A percentile compares a stretch with the other conserved stretches of the same genome.
Evolutionary conservation across 768 basidiomycete genomes (phyloP).

Genomic region (Mycena alexandri): DNA sequence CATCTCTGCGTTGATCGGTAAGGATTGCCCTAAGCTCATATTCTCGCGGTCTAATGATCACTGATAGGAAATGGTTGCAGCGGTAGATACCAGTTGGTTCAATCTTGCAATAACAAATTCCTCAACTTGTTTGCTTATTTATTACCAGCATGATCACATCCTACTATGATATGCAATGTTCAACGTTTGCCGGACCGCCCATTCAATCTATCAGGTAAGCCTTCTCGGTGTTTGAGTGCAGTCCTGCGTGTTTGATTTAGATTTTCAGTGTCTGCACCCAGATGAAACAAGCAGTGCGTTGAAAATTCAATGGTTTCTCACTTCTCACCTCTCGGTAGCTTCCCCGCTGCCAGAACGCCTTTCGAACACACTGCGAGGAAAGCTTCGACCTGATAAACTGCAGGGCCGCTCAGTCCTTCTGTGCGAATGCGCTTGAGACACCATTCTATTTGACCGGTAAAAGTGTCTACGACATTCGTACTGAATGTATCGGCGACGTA

Average conservation of each 20-base stretch:
- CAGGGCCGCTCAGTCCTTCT: slow-evolving; percentile 55
- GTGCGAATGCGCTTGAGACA: slow-evolving; percentile 42
- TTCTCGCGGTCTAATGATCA: not conserved
- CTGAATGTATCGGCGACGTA: slow-evolving; percentile 33
- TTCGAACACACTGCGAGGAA: slow-evolving; percentile 56
- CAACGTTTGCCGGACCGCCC: slow-evolving; percentile 44
- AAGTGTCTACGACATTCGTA: slow-evolving; percentile 31
- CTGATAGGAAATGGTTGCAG: slow-evolving; percentile 17
- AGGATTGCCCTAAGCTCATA: not conserved
- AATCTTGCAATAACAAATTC: no score
- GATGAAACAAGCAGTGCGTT: slow-evolving; percentile 56
- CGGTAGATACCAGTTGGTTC: slow-evolving; percentile 28
- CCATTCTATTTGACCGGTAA: slow-evolving; percentile 46
- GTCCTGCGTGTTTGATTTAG: not conserved
- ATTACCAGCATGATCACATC: slow-evolving; percentile 47
- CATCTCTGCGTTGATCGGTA: slow-evolving; percentile 63
- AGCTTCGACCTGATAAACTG: slow-evolving; percentile 59
- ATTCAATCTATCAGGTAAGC: slow-evolving; percentile 51
- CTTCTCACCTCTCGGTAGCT: slow-evolving; percentile 42
- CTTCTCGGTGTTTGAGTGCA: not conserved
- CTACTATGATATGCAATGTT: slow-evolving; percentile 64
- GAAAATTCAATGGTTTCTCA: not conserved
- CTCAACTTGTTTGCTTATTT: slow-evolving; percentile 36
- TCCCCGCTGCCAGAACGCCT: slow-evolving; percentile 58
- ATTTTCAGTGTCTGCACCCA: slow-evolving; percentile 39